Evolutionary conservation across 768 basidiomycete genomes (phyloP).

Genomic region (Leccinellum rugosiceps): DNA sequence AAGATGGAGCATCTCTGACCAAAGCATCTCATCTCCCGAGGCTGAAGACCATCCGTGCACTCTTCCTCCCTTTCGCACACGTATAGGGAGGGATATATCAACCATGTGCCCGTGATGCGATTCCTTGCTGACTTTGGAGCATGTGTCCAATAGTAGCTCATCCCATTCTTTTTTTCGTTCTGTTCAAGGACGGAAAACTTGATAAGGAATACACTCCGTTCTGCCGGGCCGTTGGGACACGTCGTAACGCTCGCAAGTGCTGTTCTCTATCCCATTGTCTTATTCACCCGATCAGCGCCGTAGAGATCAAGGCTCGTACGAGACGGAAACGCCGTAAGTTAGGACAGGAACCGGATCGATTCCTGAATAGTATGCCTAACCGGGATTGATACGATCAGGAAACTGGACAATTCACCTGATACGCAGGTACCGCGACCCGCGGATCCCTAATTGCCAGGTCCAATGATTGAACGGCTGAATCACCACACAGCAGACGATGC

Average conservation of each 20-base stretch:
- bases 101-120: not conserved
- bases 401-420: constrained; percentile 32
- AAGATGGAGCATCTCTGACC: not conserved
- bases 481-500: too few species aligned
- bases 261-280: too few species aligned
- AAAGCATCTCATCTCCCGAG: not conserved
- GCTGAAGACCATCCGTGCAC: not conserved
- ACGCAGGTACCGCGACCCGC: not conserved
- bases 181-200: constrained; percentile 36
- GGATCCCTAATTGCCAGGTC: too few species aligned
- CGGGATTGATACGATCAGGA: constrained; percentile 5
- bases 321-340: constrained; percentile 47
- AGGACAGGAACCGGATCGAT: not conserved
- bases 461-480: too few species aligned
- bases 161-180: not conserved
- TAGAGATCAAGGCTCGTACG: constrained; percentile 68
- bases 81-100: constrained; percentile 11
- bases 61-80: not conserved
- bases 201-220: too few species aligned
- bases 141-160: not conserved
- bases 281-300: constrained; percentile 44
- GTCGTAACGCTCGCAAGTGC: too few species aligned
- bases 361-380: not conserved
- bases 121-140: not conserved
- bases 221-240: too few species aligned